Conservation (phyloP, 1,284 basidiomycete genomes). For the Ustilago vetiveriae region DNA sequence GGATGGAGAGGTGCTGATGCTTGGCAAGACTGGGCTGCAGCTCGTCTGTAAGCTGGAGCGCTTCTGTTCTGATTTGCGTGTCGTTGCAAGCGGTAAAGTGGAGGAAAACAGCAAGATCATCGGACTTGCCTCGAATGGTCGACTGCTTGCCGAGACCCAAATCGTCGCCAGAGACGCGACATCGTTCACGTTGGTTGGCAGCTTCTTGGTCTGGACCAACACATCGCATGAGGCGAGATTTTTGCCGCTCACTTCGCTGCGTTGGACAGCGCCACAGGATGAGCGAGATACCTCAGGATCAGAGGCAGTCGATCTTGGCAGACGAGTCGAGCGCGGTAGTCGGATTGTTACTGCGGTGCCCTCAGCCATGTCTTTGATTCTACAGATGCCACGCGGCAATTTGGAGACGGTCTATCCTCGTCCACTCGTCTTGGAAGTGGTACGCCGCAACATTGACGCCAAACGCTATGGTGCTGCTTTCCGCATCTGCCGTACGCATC, state of each 20-base stretch:
- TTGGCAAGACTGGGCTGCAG: constrained; percentile 1
- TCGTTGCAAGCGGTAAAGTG: constrained; percentile 16
- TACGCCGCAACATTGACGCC: constrained; percentile 54
- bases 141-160: constrained; percentile 72
- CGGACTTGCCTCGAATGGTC: constrained; percentile 76
- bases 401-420: constrained; percentile 93
- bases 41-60: constrained; percentile 29
- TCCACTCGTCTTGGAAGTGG: constrained; percentile 81
- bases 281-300: constrained; percentile 7
- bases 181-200: constrained; percentile 82
- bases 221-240: constrained; percentile 84
- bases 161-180: constrained; percentile 74
- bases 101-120: constrained; percentile 64
- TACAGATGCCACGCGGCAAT: constrained; percentile 98
- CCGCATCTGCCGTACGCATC: constrained; percentile 87
- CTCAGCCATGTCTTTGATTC: constrained; percentile 76
- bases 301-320: constrained; percentile 48
- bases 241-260: constrained; percentile 71
- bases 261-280: constrained; percentile 9
- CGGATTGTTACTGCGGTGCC: constrained; percentile 62
- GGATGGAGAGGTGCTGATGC: constrained; percentile 24
- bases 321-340: constrained; percentile 63
- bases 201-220: constrained; percentile 87
- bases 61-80: constrained; percentile 35
- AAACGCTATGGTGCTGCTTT: constrained; percentile 82